These are phyloP conservation scores for Kentomonas sorsogonicus DNA, from an alignment of 208 protist genomes.

Conservation along the genomic window DNA sequence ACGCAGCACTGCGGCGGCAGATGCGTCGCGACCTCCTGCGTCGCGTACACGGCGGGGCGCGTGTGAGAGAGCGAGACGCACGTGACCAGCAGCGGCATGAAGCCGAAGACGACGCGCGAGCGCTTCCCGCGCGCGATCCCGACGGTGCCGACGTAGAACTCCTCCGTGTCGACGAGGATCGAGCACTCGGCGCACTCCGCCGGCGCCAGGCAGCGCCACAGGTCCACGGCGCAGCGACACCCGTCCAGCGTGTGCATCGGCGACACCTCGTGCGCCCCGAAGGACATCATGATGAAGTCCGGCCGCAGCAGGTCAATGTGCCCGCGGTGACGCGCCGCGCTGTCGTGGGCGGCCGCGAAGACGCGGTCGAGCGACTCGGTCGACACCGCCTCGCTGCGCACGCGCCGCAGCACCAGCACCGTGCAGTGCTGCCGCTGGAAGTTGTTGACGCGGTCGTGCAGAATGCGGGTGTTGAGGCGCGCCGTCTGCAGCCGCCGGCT, in stretches of 20 bases:
- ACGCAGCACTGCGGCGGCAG: slow-evolving; percentile 30
- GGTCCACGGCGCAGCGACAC: slow-evolving; percentile 35
- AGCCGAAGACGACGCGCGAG: slow-evolving; percentile 20
- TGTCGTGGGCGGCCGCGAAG: slow-evolving; percentile 16
- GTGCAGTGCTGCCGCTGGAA: slow-evolving; percentile 47
- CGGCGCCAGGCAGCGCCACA: slow-evolving; percentile 23
- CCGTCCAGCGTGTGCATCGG: slow-evolving; percentile 43
- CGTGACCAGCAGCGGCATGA: slow-evolving; percentile 13
- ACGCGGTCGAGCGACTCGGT: slow-evolving; percentile 8
- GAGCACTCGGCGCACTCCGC: slow-evolving; percentile 15
- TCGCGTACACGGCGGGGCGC: slow-evolving; percentile 15
- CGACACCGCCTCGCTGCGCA: slow-evolving; percentile 18
- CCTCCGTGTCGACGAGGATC: slow-evolving; percentile 38
- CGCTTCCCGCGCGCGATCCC: slow-evolving; percentile 18
- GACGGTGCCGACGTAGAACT: slow-evolving; percentile 56
- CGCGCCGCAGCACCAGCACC: slow-evolving; percentile 23
- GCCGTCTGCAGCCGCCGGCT: slow-evolving; percentile 17
- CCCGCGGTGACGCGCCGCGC: slow-evolving; percentile 22
- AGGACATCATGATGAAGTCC: slow-evolving; percentile 42
- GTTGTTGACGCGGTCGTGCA: slow-evolving; percentile 49
- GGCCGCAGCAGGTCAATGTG: slow-evolving; percentile 42
- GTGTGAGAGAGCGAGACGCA: background rate
- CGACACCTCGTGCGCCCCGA: slow-evolving; percentile 41
- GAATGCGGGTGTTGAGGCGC: slow-evolving; percentile 42
- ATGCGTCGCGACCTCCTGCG: slow-evolving; percentile 36